Base-by-base conservation (phyloP, 1,139 yeast genomes). In the Hansenula sp. region DNA sequence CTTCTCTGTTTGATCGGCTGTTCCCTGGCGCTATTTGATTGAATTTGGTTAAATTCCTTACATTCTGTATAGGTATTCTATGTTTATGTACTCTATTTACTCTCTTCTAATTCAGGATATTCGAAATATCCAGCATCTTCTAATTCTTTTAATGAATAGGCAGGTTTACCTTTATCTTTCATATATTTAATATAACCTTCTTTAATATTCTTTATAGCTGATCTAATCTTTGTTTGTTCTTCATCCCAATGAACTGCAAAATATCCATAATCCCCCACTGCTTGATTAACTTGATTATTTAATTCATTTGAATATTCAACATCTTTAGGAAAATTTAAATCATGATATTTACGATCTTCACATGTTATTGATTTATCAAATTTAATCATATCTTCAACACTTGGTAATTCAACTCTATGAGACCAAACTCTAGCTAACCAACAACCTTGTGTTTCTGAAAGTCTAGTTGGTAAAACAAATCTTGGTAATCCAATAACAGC, bases 361-460 rank as follows among this genome's bases (percentile, higher is more conserved):
- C 50, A 51, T 27, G 44, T 47, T 14, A 41, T 29, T 3, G 37
- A 20, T 11, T 42, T 37, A 14, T 47, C 40, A 10, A 40, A 45
- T 2, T 18, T 14, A 10, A 18, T 17, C 42, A 39, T 39, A 10
- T 36, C 42, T n/a, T 62, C 68, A 30, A 60, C 62, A 7, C 56
- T 44, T 0, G 84, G 82, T 9, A 78, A 56, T 10, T 51, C 34
- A 8, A 79, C 52, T 32, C 73, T 62, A 2, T 73, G 73, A 6
- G 69, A 59, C 66, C 77, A 78, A 3, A 79, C 69, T 48, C 82
- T 68, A 8, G 80, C 75, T 27, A 78, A 61, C 55, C 74, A 69
- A 12, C 75, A 66, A 2, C 76, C 80, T 51, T 80, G 86, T 14
- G 75, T 61, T 51, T 81, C 86, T 2, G 82, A 69, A 2, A 74